A percentile compares a stretch with the other conserved stretches of the same genome.
Conservation (phyloP, 805 yeast species). For the Kazachstania taianensis region DNA sequence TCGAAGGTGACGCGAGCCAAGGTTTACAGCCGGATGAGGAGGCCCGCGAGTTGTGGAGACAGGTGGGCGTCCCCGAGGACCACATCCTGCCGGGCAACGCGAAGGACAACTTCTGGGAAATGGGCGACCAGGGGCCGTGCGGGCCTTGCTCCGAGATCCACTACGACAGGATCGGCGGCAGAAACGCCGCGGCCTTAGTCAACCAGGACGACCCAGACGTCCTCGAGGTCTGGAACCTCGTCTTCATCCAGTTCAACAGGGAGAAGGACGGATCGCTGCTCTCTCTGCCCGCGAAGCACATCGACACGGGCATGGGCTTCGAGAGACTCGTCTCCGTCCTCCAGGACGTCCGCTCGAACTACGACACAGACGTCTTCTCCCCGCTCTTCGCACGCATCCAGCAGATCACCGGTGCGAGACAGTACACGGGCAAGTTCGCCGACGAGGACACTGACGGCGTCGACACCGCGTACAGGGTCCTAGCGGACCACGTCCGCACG, state of each 20-base stretch:
- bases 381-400: constrained; percentile 82
- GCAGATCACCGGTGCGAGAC: constrained; percentile 87
- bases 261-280: constrained; percentile 75
- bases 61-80: constrained; percentile 80
- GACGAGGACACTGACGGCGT: constrained; percentile 87
- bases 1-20: constrained; percentile 78
- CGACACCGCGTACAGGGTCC: constrained; percentile 95
- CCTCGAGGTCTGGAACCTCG: constrained; percentile 95
- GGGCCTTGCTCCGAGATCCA: constrained; percentile 99
- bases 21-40: constrained; percentile 91
- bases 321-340: constrained; percentile 92
- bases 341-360: constrained; percentile 85
- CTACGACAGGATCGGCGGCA: constrained; percentile 96
- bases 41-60: constrained; percentile 79
- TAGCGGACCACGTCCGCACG: constrained; percentile 98
- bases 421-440: constrained; percentile 88
- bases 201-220: constrained; percentile 98
- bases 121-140: constrained; percentile 99
- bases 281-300: constrained; percentile 85
- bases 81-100: constrained; percentile 89
- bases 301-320: constrained; percentile 98
- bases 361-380: constrained; percentile 92
- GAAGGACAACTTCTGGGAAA: constrained; percentile 97
- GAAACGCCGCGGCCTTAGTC: constrained; percentile 86
- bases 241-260: constrained; percentile 93